Evolutionary conservation across 2,329 filamentous ascomycete species (phyloP).

Genomic region (Aureobasidium leucospermi): DNA sequence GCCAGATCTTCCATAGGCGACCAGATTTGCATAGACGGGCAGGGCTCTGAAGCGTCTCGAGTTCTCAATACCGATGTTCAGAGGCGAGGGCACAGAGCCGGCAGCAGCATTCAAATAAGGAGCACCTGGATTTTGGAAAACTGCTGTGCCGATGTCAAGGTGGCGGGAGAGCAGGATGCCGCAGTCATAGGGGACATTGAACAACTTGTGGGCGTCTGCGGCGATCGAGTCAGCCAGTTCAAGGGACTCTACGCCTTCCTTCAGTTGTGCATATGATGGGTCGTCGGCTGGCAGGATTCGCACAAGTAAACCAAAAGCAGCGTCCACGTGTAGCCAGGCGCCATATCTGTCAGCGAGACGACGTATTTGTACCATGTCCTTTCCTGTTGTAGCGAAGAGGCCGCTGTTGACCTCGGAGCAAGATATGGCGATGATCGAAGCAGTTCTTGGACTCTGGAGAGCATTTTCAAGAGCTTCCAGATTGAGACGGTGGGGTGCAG

Average conservation of each 20-base stretch:
- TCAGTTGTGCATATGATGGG: slow-evolving; percentile 49
- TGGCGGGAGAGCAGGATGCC: slow-evolving; percentile 79
- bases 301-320: slow-evolving; percentile 81
- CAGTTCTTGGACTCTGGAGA: slow-evolving; percentile 46
- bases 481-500: slow-evolving; percentile 63
- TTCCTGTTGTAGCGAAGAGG: slow-evolving; percentile 58
- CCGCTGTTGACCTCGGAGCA: slow-evolving; percentile 89
- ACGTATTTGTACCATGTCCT: slow-evolving; percentile 57
- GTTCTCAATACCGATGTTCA: slow-evolving; percentile 86
- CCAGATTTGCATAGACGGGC: slow-evolving; percentile 76
- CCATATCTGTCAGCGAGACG: slow-evolving; percentile 62
- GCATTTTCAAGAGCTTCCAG: slow-evolving; percentile 56
- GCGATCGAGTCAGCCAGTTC: slow-evolving; percentile 83
- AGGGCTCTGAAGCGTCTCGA: slow-evolving; percentile 83
- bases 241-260: slow-evolving; percentile 52
- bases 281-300: slow-evolving; percentile 51
- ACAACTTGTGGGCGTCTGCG: slow-evolving; percentile 80
- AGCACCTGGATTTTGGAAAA: slow-evolving; percentile 80
- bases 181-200: slow-evolving; percentile 92
- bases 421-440: slow-evolving; percentile 73
- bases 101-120: slow-evolving; percentile 58
- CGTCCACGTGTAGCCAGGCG: slow-evolving; percentile 87
- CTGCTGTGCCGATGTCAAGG: slow-evolving; percentile 48
- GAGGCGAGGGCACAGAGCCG: slow-evolving; percentile 61
- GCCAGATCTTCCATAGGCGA: slow-evolving; percentile 65